Base-by-base conservation (phyloP, 2,329 filamentous ascomycete species). In the Colletotrichum incanum region DNA sequence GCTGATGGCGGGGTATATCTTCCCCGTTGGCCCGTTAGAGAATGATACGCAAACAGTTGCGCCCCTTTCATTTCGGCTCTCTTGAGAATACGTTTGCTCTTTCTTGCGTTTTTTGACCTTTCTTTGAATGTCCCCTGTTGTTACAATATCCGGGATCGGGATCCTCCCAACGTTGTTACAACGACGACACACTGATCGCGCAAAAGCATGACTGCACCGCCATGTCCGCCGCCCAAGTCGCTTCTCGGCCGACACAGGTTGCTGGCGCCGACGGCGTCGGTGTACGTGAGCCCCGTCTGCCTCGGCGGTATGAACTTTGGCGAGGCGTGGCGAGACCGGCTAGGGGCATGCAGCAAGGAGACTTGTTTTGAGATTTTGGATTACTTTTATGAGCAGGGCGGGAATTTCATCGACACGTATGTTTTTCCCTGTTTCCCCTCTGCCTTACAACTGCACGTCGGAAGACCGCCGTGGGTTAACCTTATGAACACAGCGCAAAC, bases 341-440 rank as follows among this genome's bases (percentile, higher is more conserved):
- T 90, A 82, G 88, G 89, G 14, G 83, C 83, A 62, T 87, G 88
- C 80, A 81, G 82, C 77, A 90, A 91, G 76, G 84, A 87, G 49
- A 18, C 23, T 20, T 80, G 86, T 0, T 91, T 91, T 76, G 82
- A 85, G 55, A 83, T 92, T 6, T 83, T 92, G 1, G 89, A 92
- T 74, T 84, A 84, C 65, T 92, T 86, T 79, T 85, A 18, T 14
- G 82, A 83, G 20, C 81, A 85, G 0, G 91, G 91, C 5, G 91
- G 91, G 9, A 93, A 93, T 81, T 92, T 93, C 78, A 91, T 93
- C 77, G 91, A 93, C 78, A 92, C 90, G 0, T 39, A 18, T 26
- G 20, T 49, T 23, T 2, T 18, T 16, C 11, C 28, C n/a, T n/a
- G n/a, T n/a, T n/a, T n/a, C 18, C 1, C 49, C 9, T 7, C 14